phyloP scores from a whole-genome alignment of 2,329 filamentous ascomycete genomes.

The Trichoderma hamatum region DNA sequence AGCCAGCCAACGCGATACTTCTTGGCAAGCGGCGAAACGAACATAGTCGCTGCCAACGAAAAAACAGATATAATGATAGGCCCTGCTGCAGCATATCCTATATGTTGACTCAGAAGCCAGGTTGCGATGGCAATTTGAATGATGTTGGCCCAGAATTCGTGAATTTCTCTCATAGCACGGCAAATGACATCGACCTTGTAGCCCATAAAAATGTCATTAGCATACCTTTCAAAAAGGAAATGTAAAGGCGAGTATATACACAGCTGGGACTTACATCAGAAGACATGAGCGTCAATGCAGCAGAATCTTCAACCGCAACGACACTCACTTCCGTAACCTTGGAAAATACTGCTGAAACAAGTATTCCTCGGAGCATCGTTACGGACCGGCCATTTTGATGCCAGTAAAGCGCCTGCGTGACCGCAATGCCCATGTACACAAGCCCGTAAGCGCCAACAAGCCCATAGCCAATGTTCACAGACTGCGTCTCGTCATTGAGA shows the following conservation, averaged over 20 bases:
- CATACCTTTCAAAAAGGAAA: background rate
- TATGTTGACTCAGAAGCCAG: constrained; percentile 38
- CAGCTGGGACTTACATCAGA: constrained; percentile 38
- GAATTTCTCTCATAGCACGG: constrained; percentile 40
- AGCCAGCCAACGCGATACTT: constrained; percentile 36
- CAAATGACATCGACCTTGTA: constrained; percentile 44
- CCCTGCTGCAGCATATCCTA: constrained; percentile 41
- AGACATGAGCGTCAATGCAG: constrained; percentile 47
- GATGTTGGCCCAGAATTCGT: constrained; percentile 44
- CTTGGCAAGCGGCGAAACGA: constrained; percentile 35
- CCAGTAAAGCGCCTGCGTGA: constrained; percentile 34
- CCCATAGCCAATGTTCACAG: constrained; percentile 37
- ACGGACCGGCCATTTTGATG: constrained; percentile 38
- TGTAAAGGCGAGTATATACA: background rate
- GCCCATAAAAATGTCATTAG: background rate
- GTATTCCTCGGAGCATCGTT: constrained; percentile 38
- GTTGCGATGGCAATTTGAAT: constrained; percentile 40
- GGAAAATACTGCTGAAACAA: constrained; percentile 40
- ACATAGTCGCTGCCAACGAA: constrained; percentile 35
- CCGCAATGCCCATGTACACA: constrained; percentile 39
- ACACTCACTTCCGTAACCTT: constrained; percentile 40
- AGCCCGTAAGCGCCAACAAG: constrained; percentile 41
- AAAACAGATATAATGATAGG: constrained; percentile 39
- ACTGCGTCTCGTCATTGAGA: constrained; percentile 35
- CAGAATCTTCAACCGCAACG: constrained; percentile 37